These are phyloP conservation scores for Lactifluus echinatus DNA, from an alignment of 768 basidiomycete genomes.

Conservation along the genomic window DNA sequence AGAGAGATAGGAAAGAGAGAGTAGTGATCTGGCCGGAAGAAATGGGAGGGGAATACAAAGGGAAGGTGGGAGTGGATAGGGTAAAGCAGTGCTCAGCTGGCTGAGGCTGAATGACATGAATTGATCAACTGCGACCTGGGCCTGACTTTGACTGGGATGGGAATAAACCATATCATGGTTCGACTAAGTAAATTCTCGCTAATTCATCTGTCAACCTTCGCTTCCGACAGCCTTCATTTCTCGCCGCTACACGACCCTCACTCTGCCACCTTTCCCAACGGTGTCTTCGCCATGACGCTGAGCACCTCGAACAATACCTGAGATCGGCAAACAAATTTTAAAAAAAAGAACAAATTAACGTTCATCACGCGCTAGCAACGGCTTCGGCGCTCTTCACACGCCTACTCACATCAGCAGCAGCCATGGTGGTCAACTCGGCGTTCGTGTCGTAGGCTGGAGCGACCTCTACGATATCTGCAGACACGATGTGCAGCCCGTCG, in stretches of 20 bases:
- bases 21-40: too few species aligned
- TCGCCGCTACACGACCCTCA: background rate
- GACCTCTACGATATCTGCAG: slow-evolving; percentile 79
- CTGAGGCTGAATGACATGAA: too few species aligned
- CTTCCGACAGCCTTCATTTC: background rate
- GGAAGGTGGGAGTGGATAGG: too few species aligned
- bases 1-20: background rate
- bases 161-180: background rate
- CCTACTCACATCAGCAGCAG: slow-evolving; percentile 47
- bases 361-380: background rate
- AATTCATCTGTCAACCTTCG: background rate
- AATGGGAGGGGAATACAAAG: too few species aligned
- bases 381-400: background rate
- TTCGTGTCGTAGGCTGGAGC: slow-evolving; percentile 72
- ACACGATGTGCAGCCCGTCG: slow-evolving; percentile 67
- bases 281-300: slow-evolving; percentile 74
- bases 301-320: slow-evolving; percentile 69
- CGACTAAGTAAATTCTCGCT: background rate
- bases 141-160: background rate
- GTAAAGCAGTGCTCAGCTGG: too few species aligned
- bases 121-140: too few species aligned
- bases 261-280: slow-evolving; percentile 46
- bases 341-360: background rate
- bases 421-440: slow-evolving; percentile 55
- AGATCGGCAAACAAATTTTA: background rate